Conservation (phyloP, 2,329 filamentous ascomycete genomes). For the Penicillium sp. region DNA sequence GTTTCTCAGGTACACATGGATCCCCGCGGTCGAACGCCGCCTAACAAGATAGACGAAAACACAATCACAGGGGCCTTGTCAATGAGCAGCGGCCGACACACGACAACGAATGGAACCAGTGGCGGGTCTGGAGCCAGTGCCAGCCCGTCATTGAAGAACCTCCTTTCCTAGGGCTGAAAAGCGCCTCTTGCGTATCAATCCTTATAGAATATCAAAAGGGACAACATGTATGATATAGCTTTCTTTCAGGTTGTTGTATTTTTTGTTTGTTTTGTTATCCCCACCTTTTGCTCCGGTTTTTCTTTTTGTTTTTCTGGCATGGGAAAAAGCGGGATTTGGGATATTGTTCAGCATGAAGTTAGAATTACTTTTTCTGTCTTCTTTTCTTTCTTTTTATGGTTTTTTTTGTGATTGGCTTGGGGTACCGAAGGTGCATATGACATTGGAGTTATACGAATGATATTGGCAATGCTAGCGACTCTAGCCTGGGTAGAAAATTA, state of each 20-base stretch:
- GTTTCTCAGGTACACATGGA: constrained; percentile 40
- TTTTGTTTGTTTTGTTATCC: constrained; percentile 7
- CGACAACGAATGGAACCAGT: constrained; percentile 33
- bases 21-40: constrained; percentile 39
- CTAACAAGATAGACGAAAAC: constrained; percentile 37
- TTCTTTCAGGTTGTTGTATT: constrained; percentile 13
- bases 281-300: background rate
- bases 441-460: constrained; percentile 11
- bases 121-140: constrained; percentile 68
- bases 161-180: constrained; percentile 61
- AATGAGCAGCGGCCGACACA: constrained; percentile 34
- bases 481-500: background rate
- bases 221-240: constrained; percentile 25
- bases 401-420: background rate
- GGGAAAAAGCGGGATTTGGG: constrained; percentile 22
- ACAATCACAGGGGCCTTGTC: constrained; percentile 30
- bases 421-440: constrained; percentile 6
- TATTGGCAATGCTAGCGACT: background rate
- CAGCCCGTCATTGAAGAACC: constrained; percentile 75
- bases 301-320: constrained; percentile 19
- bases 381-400: constrained; percentile 3
- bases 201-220: constrained; percentile 6
- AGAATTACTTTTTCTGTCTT: constrained; percentile 15
- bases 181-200: background rate
- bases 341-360: constrained; percentile 20